A percentile compares a stretch with the other conserved stretches of the same genome.
phyloP scores from a whole-genome alignment of 1,284 basidiomycete genomes.

The Neolentinus lepideus region DNA sequence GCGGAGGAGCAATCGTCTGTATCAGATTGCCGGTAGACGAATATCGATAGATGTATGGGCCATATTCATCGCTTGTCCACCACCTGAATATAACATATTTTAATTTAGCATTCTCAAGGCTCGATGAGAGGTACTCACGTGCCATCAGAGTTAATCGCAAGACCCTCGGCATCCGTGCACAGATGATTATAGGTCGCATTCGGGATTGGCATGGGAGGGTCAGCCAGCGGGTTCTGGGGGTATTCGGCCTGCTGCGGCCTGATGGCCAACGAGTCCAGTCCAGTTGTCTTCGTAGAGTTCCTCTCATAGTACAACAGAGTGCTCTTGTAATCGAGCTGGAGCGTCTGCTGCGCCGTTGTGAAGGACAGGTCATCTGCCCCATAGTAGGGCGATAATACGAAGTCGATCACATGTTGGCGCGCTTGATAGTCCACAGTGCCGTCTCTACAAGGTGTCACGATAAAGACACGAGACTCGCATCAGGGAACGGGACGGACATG shows the following conservation, averaged over 20 bases:
- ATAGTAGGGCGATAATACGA: conserved; percentile 53
- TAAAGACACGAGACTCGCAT: not conserved
- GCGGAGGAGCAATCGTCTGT: conserved; percentile 53
- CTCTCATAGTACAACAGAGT: conserved; percentile 53
- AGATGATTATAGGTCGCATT: conserved; percentile 38
- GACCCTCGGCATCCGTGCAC: conserved; percentile 54
- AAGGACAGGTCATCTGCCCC: conserved; percentile 39
- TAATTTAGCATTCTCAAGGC: conserved; percentile 2
- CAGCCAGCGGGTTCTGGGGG: conserved; percentile 14
- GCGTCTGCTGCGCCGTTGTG: conserved; percentile 42
- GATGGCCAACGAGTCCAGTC: conserved; percentile 48
- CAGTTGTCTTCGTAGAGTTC: conserved; percentile 42
- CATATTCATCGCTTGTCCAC: conserved; percentile 66
- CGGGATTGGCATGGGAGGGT: conserved; percentile 39
- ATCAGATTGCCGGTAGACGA: conserved; percentile 38
- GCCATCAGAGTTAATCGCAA: conserved; percentile 52
- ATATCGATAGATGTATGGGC: conserved; percentile 61
- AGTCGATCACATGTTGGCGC: conserved; percentile 50
- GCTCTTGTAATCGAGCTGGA: conserved; percentile 43
- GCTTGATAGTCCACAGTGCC: conserved; percentile 53
- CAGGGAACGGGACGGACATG: conserved; percentile 18
- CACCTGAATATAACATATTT: conserved; percentile 25
- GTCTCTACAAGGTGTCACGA: conserved; percentile 23
- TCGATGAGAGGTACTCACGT: conserved; percentile 27
- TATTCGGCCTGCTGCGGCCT: conserved; percentile 31